These are phyloP conservation scores for Warburgia ugandensis DNA, from an alignment of 164 flowering plant species.

Conservation along the genomic window DNA sequence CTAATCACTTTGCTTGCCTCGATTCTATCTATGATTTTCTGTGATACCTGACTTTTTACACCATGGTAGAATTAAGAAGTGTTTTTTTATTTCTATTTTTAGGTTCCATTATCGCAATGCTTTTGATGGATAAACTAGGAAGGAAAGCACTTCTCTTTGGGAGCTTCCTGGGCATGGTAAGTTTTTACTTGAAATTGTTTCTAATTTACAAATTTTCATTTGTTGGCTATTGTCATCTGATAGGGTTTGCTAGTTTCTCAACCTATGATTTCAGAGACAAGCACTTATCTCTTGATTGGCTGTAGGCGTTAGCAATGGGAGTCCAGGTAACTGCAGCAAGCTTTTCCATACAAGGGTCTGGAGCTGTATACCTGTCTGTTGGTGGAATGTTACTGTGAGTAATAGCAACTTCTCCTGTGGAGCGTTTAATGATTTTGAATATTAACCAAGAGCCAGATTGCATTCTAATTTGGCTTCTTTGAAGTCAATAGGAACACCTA, in stretches of 20 bases:
- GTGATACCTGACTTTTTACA: too few relatives aligned
- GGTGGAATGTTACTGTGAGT: conserved; percentile 93
- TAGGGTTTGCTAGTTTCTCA: neutral
- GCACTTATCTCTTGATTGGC: too few relatives aligned
- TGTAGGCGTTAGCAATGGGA: conserved; percentile 75
- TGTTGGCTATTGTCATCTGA: neutral
- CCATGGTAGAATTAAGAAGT: too few relatives aligned
- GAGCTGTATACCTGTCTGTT: conserved; percentile 58
- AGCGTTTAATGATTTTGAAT: too few relatives aligned
- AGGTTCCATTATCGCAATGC: conserved; percentile 81
- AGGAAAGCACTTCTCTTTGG: conserved; percentile 75
- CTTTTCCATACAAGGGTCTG: conserved; percentile 22
- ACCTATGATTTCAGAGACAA: conserved; percentile 6
- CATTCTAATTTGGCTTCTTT: too few relatives aligned
- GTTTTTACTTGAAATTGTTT: too few relatives aligned
- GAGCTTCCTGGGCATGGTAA: conserved; percentile 92
- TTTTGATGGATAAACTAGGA: conserved; percentile 89
- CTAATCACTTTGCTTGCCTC: too few relatives aligned
- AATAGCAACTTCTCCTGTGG: too few relatives aligned
- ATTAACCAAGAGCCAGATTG: too few relatives aligned
- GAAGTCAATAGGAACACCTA: too few relatives aligned
- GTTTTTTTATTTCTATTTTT: conserved; percentile 10
- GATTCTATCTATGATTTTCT: too few relatives aligned
- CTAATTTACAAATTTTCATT: neutral
- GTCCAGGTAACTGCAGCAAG: conserved; percentile 77